Evolutionary conservation across 257 asterid genomes (phyloP), one percentile per base, ranked within the genome.

Genomic region (Orobanche coerulescens): DNA sequence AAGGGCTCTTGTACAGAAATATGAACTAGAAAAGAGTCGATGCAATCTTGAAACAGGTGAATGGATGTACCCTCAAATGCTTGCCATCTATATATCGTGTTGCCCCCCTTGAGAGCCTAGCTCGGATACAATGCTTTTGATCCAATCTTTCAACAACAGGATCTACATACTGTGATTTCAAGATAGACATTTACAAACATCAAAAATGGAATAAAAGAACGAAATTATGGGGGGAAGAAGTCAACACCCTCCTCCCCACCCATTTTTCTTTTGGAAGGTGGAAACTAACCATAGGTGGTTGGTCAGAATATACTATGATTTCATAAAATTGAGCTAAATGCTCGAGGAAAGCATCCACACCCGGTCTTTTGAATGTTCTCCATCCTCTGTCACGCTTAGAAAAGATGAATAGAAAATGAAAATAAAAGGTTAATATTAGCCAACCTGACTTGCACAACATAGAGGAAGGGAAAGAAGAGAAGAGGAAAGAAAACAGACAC

Each of bases 301-400:
- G 86, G 72, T 88, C 96, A 10, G 98, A 76, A 58, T 82, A 92
- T 19, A 88, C 71, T 26, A 92, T 78, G 25, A 92, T 76, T 78
- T 92, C 96, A 71, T 79, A 92, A 73, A 62, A 88, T 54, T 86
- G 96, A 51, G 94, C 85, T 26, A 92, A 73, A 62, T 88, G 87
- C 76, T 92, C 90, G 65, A 92, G 78, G 74, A 92, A 92, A 69
- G 77, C 87, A 36, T 92, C 98, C 55, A 92, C 95, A 22, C 98
- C 96, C 5, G 98, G 98, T 69, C 98, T 77, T 66, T 92, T 92
- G 73, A 84, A 84, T 37, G 96, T 88, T 76, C 94, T 84, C 98
- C 96, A 92, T 14, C 96, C 96, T 73, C 96, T 74, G 11, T 86
- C 95, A 65, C 98, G 95, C 98, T 91, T 70, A 55, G 64, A 48